phyloP scores from a whole-genome alignment of 2,329 filamentous ascomycete genomes.

The Laburnicola sp. region DNA sequence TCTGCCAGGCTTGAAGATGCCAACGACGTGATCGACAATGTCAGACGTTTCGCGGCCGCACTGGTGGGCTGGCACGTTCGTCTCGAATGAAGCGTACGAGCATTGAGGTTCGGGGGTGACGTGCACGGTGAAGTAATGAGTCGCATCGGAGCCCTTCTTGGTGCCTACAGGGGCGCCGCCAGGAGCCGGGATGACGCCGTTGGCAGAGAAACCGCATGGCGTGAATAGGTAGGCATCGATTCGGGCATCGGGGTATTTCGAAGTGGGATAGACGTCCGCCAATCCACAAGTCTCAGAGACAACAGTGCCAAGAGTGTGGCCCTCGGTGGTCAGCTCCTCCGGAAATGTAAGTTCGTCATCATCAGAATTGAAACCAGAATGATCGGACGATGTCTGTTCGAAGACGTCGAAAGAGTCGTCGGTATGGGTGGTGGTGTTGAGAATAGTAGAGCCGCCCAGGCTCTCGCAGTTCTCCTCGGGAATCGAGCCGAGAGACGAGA shows the following conservation, averaged over 20 bases:
- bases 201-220: conserved; percentile 95
- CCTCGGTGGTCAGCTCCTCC: conserved; percentile 84
- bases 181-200: conserved; percentile 86
- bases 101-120: conserved; percentile 97
- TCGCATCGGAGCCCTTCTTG: conserved; percentile 45
- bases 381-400: conserved; percentile 69
- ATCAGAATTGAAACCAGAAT: conserved; percentile 60
- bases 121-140: conserved; percentile 96
- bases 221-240: conserved; percentile 97
- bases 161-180: conserved; percentile 50
- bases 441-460: conserved; percentile 39
- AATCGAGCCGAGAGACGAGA: conserved; percentile 63
- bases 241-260: conserved; percentile 86
- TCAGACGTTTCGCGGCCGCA: conserved; percentile 86
- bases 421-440: conserved; percentile 46
- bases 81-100: conserved; percentile 97
- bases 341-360: conserved; percentile 62
- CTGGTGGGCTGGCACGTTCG: conserved; percentile 89
- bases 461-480: conserved; percentile 52
- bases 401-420: conserved; percentile 78
- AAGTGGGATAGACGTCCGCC: conserved; percentile 82
- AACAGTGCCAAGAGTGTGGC: conserved; percentile 87
- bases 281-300: conserved; percentile 90
- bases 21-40: conserved; percentile 89
- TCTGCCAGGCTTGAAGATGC: conserved; percentile 95